These are phyloP conservation scores for Neurospora sp. DNA, from an alignment of 2,329 filamentous ascomycete genomes.

Conservation along the genomic window DNA sequence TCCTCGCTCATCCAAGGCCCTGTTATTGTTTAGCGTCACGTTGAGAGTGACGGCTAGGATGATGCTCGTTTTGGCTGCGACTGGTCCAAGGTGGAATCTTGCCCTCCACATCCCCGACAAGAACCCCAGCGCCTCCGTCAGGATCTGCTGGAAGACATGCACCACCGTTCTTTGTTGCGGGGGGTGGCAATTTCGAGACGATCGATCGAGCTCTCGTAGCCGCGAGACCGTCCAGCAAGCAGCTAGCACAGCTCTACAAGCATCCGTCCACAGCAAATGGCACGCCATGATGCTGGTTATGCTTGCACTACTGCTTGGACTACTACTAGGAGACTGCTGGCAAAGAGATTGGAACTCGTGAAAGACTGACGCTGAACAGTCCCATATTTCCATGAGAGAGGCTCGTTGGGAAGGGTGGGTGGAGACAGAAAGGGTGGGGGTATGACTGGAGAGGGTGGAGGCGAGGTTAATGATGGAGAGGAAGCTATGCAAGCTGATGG, in stretches of 20 bases:
- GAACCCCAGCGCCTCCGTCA: conserved; percentile 1
- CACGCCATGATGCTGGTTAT: conserved; percentile 1
- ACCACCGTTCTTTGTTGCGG: conserved; percentile 6
- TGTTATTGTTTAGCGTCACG: conserved; percentile 4
- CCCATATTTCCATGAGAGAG: conserved; percentile 10
- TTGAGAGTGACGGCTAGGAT: conserved; percentile 5
- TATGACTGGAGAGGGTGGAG: neutral
- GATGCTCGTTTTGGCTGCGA: conserved; percentile 6
- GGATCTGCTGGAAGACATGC: conserved; percentile 5
- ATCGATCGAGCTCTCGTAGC: conserved; percentile 2
- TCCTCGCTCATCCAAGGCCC: neutral
- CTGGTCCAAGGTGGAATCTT: conserved; percentile 7
- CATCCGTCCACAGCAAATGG: conserved; percentile 12
- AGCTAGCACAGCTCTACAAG: conserved; percentile 6
- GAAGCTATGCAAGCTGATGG: conserved; percentile 7
- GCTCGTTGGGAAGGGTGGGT: neutral
- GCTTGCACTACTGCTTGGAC: neutral
- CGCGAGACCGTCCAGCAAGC: conserved; percentile 6
- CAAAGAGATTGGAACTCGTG: conserved; percentile 12
- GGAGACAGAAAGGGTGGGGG: too few relatives aligned
- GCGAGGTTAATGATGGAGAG: conserved; percentile 4
- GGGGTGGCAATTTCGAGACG: neutral
- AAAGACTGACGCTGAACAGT: conserved; percentile 7
- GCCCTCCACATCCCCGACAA: conserved; percentile 5
- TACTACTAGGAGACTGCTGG: neutral